Base-by-base conservation (phyloP, 2,329 filamentous ascomycete genomes). In the Pestalotiopsis fici region DNA sequence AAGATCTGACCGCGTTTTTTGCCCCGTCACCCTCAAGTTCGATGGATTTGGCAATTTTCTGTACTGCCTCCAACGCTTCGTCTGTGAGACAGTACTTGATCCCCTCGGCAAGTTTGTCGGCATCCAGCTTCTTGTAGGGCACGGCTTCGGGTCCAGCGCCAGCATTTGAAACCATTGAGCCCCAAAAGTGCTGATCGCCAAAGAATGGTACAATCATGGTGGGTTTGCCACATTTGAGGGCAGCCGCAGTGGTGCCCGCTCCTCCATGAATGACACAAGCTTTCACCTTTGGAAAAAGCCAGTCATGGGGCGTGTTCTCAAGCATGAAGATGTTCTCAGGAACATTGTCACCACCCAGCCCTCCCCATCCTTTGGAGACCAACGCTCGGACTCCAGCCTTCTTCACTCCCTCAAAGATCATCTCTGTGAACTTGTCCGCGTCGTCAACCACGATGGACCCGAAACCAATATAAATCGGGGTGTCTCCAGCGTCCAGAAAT, bases 141-240 rank as follows among this genome's bases (percentile, higher is more conserved):
- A 93, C 85, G 1, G 90, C 86, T 55, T 86, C 80, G 0, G 91
- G 89, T 0, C 92, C 92, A 0, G 90, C 91, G 28, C 86, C 86
- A 1, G 88, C 84, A 39, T 84, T 86, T 4, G 83, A 84, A 1
- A 94, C 84, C 88, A 92, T 92, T 21, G 84, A 83, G 2, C 91
- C 92, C 92, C 92, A 94, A 75, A 94, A 94, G 61, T 90, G 86
- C 76, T 94, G 92, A 74, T 94, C 92, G 2, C 92, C 92, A 71
- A 94, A 94, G 79, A 94, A 94, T 0, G 92, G 92, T 2, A 94
- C 90, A 28, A 94, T 87, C 87, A 93, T 91, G 4, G 90, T 93
- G 0, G 92, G 92, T 72, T 87, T 88, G 3, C 86, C 92, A 69
- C 87, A 91, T 75, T 91, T 92, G 37, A 94, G 82, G 1, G 91